Percentiles rank a stretch among this genome's conserved stretches.
phyloP scores from a whole-genome alignment of 345 rosid genomes.

The Pelargonium nanum region DNA sequence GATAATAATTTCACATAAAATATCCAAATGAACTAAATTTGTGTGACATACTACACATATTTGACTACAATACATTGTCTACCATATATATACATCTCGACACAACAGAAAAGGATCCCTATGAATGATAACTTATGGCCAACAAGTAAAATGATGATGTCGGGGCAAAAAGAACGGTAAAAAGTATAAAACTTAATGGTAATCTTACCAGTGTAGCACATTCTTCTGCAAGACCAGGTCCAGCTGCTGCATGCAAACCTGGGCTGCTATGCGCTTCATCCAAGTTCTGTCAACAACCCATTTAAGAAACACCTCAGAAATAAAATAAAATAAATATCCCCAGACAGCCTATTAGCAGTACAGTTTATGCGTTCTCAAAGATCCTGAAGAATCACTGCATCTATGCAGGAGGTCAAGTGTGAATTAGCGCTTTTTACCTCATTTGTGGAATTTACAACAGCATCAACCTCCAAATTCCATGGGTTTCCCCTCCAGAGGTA shows the following conservation, averaged over 20 bases:
- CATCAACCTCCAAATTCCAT: slow-evolving; percentile 97
- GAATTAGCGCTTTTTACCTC: slow-evolving; percentile 41
- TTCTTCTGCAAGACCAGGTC: slow-evolving; percentile 92
- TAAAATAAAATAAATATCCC: neutral
- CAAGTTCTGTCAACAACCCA: slow-evolving; percentile 52
- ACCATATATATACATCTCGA: neutral
- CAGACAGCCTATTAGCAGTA: neutral
- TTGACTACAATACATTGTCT: neutral
- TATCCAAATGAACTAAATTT: neutral
- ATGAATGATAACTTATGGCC: neutral
- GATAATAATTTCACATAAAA: neutral
- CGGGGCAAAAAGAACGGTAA: neutral
- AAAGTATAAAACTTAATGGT: slow-evolving; percentile 4
- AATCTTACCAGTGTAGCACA: slow-evolving; percentile 63
- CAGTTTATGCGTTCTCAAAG: neutral
- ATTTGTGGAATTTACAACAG: slow-evolving; percentile 93
- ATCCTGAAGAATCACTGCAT: no score
- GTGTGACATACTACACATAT: neutral
- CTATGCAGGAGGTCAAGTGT: neutral
- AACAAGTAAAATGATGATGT: slow-evolving; percentile 1
- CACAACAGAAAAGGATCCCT: neutral
- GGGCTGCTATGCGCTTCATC: slow-evolving; percentile 88
- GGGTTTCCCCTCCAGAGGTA: slow-evolving; percentile 94
- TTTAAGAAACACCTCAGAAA: slow-evolving; percentile 9
- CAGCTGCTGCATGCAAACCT: slow-evolving; percentile 96